Percentiles rank a stretch among this genome's conserved stretches.
phyloP scores from a whole-genome alignment of 1,139 yeast genomes.

The Debaryomyces robertsiae region DNA sequence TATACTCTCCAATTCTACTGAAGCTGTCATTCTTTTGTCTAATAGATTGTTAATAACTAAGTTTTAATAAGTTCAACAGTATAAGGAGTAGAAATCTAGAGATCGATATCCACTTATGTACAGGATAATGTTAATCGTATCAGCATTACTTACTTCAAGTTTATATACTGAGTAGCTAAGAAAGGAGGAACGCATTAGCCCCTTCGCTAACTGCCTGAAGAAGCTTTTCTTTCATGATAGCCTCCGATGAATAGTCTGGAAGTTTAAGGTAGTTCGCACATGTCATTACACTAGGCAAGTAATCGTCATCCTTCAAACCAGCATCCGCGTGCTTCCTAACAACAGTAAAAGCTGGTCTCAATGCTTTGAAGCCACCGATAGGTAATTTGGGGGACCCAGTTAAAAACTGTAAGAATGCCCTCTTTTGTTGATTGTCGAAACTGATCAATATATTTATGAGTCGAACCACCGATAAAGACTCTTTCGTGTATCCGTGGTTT shows the following conservation, averaged over 20 bases:
- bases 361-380: conserved; percentile 86
- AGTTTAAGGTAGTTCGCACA: conserved; percentile 93
- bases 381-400: conserved; percentile 96
- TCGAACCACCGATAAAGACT: conserved; percentile 62
- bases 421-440: conserved; percentile 56
- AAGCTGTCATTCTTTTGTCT: conserved; percentile 15
- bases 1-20: conserved; percentile 28
- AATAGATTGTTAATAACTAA: not conserved
- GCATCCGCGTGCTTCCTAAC: conserved; percentile 80
- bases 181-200: conserved; percentile 81
- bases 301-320: conserved; percentile 70
- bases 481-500: conserved; percentile 86
- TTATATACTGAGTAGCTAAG: conserved; percentile 33
- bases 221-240: conserved; percentile 59
- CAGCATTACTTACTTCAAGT: not conserved
- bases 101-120: not conserved
- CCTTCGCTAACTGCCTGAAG: conserved; percentile 83
- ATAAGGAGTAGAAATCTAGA: conserved; percentile 2
- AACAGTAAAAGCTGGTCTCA: conserved; percentile 83
- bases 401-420: conserved; percentile 80
- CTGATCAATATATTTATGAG: conserved; percentile 61
- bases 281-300: conserved; percentile 96
- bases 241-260: conserved; percentile 74
- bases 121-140: conserved; percentile 5
- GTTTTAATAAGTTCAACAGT: conserved; percentile 61